Base-by-base conservation (phyloP, 108 stramenopile genomes). In the Seminavis robusta region DNA sequence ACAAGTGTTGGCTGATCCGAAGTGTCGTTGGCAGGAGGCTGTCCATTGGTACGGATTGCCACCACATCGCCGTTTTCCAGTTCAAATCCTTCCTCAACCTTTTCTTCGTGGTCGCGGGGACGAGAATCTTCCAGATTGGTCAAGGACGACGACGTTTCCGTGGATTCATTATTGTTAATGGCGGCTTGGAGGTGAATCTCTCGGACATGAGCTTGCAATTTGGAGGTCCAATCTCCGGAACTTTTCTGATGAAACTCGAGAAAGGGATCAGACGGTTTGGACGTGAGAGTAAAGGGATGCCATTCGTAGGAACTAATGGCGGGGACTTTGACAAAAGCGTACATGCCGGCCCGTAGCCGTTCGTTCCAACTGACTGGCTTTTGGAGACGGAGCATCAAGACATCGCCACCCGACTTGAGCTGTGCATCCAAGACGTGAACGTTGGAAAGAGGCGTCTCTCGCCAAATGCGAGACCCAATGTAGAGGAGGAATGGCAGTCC, bases 271-370 rank as follows among this genome's bases (percentile, higher is more conserved):
- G 10, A 24, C 5, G 62, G 51, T 1, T 34, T 23, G 1, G 62
- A 53, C 2, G 62, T 63, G 13, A 63, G 25, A n/a, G 48, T 61
- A 40, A 61, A 61, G 16, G 59, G 59, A 20, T 61, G 59, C 59
- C 59, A 61, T 30, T 61, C 47, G 9, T 16, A 49, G 1, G 33
- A 1, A 13, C 48, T 51, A 25, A 61, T 26, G 16, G 21, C 17
- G 7, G 59, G 47, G 3, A 61, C 23, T 19, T 61, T 49, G 9
- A 59, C 10, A 20, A 61, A 48, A 23, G 29, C 59, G 28, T 61
- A 61, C 59, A 61, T 61, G 1, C 59, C 59, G 16, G 59, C 48
- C 9, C 19, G 20, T 10, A 61, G 48, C 9, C 5, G 15, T 9
- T 31, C 13, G 6, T 52, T 24, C 32, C 33, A 61, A 23, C 2